phyloP scores from a whole-genome alignment of 768 basidiomycete species.

The Amanita pseudoporphyria region DNA sequence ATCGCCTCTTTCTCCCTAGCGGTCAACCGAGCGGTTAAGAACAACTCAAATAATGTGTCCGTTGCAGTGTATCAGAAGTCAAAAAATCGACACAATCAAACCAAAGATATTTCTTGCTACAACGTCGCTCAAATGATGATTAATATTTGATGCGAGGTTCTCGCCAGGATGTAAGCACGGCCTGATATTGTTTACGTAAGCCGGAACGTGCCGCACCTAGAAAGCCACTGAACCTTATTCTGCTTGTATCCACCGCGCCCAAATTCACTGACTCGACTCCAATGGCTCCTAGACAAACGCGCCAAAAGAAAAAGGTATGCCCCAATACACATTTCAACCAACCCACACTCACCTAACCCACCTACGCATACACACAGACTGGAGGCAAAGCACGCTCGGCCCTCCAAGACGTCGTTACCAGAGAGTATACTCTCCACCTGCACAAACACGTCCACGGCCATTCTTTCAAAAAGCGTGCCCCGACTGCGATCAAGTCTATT shows the following conservation, averaged over 20 bases:
- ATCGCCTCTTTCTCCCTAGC: too few relatives aligned
- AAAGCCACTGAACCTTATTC: constrained; percentile 56
- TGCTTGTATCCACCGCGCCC: constrained; percentile 32
- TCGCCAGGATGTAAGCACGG: too few relatives aligned
- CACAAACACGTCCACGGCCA: constrained; percentile 91
- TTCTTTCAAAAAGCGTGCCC: constrained; percentile 97
- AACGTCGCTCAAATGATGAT: too few relatives aligned
- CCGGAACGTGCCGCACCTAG: constrained; percentile 6
- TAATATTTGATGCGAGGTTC: too few relatives aligned
- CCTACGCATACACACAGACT: constrained; percentile 28
- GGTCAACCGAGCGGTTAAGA: too few relatives aligned
- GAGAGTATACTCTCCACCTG: constrained; percentile 98
- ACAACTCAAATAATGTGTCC: too few relatives aligned
- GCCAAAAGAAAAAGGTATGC: constrained; percentile 48
- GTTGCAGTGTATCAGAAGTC: too few relatives aligned
- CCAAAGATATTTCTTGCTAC: too few relatives aligned
- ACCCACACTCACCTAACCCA: not conserved
- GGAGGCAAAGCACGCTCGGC: constrained; percentile 90
- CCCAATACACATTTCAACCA: not conserved
- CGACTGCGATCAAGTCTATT: constrained; percentile 93
- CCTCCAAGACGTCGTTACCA: constrained; percentile 94
- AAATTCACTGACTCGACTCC: constrained; percentile 15
- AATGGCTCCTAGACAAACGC: constrained; percentile 36
- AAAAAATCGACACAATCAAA: too few relatives aligned
- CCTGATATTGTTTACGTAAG: too few relatives aligned